Conservation (phyloP, 2,329 filamentous ascomycete genomes). For the Colletotrichum truncatum region DNA sequence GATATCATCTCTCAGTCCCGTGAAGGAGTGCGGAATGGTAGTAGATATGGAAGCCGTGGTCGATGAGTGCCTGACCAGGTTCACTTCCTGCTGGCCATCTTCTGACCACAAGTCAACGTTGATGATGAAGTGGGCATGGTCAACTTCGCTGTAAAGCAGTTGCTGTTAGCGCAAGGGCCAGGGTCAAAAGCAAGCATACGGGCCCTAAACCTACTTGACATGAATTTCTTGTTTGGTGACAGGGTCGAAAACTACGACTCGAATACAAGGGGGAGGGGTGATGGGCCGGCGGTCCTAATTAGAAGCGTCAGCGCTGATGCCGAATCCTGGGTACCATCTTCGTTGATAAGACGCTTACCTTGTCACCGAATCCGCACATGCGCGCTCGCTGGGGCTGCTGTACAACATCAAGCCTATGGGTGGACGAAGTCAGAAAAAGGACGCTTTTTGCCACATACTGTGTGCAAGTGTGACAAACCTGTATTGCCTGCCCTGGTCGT, state of each 20-base stretch:
- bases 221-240: slow-evolving; percentile 83
- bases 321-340: too few species aligned
- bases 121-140: slow-evolving; percentile 62
- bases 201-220: slow-evolving; percentile 72
- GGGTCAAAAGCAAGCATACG: neutral
- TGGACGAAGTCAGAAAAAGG: neutral
- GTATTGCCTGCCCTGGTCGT: slow-evolving; percentile 18
- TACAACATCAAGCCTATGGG: slow-evolving; percentile 74
- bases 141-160: slow-evolving; percentile 62
- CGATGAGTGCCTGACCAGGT: slow-evolving; percentile 71
- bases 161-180: slow-evolving; percentile 36
- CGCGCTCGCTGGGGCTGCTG: slow-evolving; percentile 93
- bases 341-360: slow-evolving; percentile 61
- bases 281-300: slow-evolving; percentile 90
- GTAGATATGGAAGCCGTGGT: slow-evolving; percentile 82
- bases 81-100: slow-evolving; percentile 71
- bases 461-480: neutral
- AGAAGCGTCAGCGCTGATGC: slow-evolving; percentile 10
- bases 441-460: neutral
- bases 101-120: slow-evolving; percentile 76
- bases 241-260: slow-evolving; percentile 80
- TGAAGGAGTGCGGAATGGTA: slow-evolving; percentile 81
- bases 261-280: slow-evolving; percentile 92
- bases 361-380: slow-evolving; percentile 99
- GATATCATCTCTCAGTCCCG: slow-evolving; percentile 39